Percentiles rank a stretch among this genome's conserved stretches.
phyloP scores from a whole-genome alignment of 345 rosid genomes.

The Laguncularia racemosa region DNA sequence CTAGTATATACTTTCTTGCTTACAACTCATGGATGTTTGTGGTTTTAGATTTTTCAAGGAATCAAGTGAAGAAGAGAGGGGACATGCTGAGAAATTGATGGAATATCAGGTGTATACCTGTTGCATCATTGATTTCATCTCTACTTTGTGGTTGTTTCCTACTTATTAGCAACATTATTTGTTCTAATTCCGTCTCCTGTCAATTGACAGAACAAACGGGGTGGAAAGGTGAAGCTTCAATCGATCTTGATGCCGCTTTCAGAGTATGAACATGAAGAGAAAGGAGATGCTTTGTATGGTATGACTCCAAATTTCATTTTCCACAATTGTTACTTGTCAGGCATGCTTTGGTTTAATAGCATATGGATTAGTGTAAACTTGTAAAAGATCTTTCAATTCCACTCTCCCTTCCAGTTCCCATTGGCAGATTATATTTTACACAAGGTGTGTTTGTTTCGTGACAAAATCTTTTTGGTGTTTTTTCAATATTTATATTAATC shows the following conservation, averaged over 20 bases:
- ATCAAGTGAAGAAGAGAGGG: conserved; percentile 73
- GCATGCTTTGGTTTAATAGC: neutral
- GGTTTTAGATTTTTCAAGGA: conserved; percentile 61
- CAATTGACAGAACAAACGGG: conserved; percentile 63
- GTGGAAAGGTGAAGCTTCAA: conserved; percentile 79
- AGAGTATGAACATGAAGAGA: conserved; percentile 81
- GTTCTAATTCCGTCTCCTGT: neutral
- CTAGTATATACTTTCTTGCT: neutral
- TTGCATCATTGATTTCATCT: neutral
- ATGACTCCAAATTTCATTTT: conserved; percentile 11
- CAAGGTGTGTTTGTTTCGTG: no score
- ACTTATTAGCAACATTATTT: no score
- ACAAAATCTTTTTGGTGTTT: no score
- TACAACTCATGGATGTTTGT: conserved; percentile 4
- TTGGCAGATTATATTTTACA: no score
- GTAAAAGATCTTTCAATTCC: neutral
- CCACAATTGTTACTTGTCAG: neutral
- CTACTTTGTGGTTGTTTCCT: neutral
- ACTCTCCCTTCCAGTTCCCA: no score
- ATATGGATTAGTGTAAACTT: neutral
- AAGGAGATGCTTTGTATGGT: conserved; percentile 95
- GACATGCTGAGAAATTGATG: conserved; percentile 79
- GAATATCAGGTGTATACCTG: conserved; percentile 41
- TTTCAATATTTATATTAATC: no score
- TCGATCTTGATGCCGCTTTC: conserved; percentile 59